phyloP scores from a whole-genome alignment of 768 basidiomycete species.

The Tulasnella sp. region DNA sequence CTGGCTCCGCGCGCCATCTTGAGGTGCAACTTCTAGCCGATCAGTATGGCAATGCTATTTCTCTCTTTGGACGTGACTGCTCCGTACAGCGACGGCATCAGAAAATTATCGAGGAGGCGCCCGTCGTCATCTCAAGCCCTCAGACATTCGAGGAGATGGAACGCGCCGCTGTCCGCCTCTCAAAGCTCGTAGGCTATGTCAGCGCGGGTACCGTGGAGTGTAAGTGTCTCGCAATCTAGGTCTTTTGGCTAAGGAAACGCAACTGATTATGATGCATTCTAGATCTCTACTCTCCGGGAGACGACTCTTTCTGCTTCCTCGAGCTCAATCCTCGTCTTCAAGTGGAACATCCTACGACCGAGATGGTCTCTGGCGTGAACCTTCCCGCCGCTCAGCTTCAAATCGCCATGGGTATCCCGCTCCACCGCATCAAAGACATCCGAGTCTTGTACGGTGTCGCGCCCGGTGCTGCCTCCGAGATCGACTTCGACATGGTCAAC shows the following conservation, averaged over 20 bases:
- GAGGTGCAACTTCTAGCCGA: slow-evolving; percentile 98
- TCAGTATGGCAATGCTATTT: slow-evolving; percentile 98
- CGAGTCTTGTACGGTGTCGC: slow-evolving; percentile 91
- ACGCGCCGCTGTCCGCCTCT: slow-evolving; percentile 96
- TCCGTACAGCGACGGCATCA: slow-evolving; percentile 99
- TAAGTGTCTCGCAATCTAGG: slow-evolving; percentile 30
- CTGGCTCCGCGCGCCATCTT: slow-evolving; percentile 91
- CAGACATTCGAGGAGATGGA: slow-evolving; percentile 97
- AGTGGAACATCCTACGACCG: slow-evolving; percentile 98
- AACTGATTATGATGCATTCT: neutral
- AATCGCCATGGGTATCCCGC: slow-evolving; percentile 94
- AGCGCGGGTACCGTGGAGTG: slow-evolving; percentile 98
- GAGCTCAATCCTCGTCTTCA: slow-evolving; percentile 99
- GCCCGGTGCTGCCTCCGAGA: slow-evolving; percentile 78
- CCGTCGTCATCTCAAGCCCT: slow-evolving; percentile 90
- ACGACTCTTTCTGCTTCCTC: slow-evolving; percentile 93
- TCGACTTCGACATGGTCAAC: slow-evolving; percentile 92
- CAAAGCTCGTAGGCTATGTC: slow-evolving; percentile 97
- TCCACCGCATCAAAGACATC: slow-evolving; percentile 92
- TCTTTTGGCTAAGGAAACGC: slow-evolving; percentile 8
- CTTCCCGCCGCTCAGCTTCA: slow-evolving; percentile 95
- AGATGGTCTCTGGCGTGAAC: slow-evolving; percentile 99
- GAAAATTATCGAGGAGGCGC: slow-evolving; percentile 99
- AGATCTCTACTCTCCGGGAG: slow-evolving; percentile 92
- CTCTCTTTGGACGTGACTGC: slow-evolving; percentile 97